Percentiles rank a stretch among this genome's conserved stretches.
Conservation (phyloP, 805 yeast genomes). For the Yarrowia osloensis region DNA sequence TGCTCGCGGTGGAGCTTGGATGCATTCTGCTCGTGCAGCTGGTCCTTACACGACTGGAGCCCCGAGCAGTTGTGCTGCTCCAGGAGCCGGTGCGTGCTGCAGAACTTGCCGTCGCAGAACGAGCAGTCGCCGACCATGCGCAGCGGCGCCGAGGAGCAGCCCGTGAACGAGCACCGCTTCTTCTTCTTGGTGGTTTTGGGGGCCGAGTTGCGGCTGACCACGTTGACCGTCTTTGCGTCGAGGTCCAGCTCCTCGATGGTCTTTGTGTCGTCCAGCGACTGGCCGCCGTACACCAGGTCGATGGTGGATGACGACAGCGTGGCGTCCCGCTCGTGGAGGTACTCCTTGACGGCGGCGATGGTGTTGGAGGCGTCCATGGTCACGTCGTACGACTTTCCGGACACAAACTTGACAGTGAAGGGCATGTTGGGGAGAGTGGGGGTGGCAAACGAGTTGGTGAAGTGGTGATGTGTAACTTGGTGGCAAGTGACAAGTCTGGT, state of each 20-base stretch:
- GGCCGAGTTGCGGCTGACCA: slow-evolving; percentile 33
- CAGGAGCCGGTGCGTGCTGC: slow-evolving; percentile 82
- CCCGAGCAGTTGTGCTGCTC: slow-evolving; percentile 85
- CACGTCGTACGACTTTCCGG: slow-evolving; percentile 30
- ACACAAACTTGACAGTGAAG: slow-evolving; percentile 29
- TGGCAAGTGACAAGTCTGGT: background rate
- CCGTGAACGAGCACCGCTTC: slow-evolving; percentile 53
- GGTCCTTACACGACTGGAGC: slow-evolving; percentile 75
- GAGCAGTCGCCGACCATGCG: slow-evolving; percentile 78
- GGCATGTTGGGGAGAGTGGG: slow-evolving; percentile 1
- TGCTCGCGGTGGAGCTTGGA: slow-evolving; percentile 79
- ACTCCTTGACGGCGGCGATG: slow-evolving; percentile 41
- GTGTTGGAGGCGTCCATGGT: slow-evolving; percentile 39
- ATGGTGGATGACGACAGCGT: slow-evolving; percentile 37
- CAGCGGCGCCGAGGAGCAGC: slow-evolving; percentile 65
- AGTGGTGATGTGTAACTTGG: too few relatives aligned
- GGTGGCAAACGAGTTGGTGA: background rate
- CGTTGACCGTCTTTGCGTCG: slow-evolving; percentile 25
- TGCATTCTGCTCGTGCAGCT: slow-evolving; percentile 82
- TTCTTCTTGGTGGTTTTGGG: slow-evolving; percentile 41
- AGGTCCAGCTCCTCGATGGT: slow-evolving; percentile 38
- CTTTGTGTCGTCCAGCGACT: slow-evolving; percentile 40
- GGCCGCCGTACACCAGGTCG: slow-evolving; percentile 39
- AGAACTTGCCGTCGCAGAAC: slow-evolving; percentile 80
- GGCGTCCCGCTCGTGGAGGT: slow-evolving; percentile 40